Conservation (phyloP, 192 early-diverging fungal species). For the Chytriomyces hyalinus region DNA sequence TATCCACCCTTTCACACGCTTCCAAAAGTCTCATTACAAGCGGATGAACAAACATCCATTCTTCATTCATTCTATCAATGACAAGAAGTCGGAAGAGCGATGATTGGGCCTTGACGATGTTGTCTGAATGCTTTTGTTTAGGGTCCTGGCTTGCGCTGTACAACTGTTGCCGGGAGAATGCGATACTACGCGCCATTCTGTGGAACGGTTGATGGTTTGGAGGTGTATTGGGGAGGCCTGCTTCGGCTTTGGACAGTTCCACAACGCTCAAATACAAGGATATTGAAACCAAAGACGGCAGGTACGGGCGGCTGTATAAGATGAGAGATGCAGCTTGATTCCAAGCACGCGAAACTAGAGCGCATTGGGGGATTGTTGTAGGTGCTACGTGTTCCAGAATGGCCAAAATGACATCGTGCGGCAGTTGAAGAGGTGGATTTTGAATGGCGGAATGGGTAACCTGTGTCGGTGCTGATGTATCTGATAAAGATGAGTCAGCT, state of each 20-base stretch:
- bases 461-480: background rate
- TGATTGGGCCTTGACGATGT: slow-evolving; percentile 32
- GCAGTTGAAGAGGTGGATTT: background rate
- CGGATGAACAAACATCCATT: slow-evolving; percentile 34
- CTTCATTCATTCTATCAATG: slow-evolving; percentile 10
- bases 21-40: slow-evolving; percentile 17
- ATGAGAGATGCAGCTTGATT: slow-evolving; percentile 11
- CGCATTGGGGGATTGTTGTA: slow-evolving; percentile 4
- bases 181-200: slow-evolving; percentile 2
- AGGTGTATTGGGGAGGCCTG: background rate
- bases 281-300: slow-evolving; percentile 16
- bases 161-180: slow-evolving; percentile 4
- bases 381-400: slow-evolving; percentile 3
- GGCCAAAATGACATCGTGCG: slow-evolving; percentile 23
- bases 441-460: background rate
- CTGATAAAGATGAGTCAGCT: background rate
- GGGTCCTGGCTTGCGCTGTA: background rate
- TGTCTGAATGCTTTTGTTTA: background rate
- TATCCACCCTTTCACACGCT: slow-evolving; percentile 10
- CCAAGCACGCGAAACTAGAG: slow-evolving; percentile 28
- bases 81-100: slow-evolving; percentile 32
- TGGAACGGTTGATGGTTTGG: slow-evolving; percentile 9
- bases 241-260: slow-evolving; percentile 7
- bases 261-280: slow-evolving; percentile 10
- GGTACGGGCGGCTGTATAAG: slow-evolving; percentile 15